A percentile compares a stretch with the other conserved stretches of the same genome.
Conservation (phyloP, 345 rosid genomes). For the Cochlearia excelsa region DNA sequence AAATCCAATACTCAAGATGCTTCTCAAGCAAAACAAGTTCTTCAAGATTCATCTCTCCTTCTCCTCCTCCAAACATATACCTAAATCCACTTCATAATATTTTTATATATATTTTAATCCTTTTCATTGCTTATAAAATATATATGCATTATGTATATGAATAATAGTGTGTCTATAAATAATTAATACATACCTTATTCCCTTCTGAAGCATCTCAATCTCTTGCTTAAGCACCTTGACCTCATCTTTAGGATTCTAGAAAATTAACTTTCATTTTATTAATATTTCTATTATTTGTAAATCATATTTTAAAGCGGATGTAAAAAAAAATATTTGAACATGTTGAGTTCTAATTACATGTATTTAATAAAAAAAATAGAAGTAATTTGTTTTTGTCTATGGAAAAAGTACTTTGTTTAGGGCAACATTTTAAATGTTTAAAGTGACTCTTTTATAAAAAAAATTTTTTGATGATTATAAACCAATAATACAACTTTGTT, state of each 20-base stretch:
- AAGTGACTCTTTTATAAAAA: too few species aligned
- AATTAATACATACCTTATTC: conserved; percentile 49
- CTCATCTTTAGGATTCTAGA: conserved; percentile 64
- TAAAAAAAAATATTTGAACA: neutral
- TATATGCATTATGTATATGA: neutral
- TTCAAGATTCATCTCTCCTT: conserved; percentile 60
- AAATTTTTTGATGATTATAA: too few species aligned
- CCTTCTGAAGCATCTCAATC: conserved; percentile 68
- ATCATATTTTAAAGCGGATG: neutral
- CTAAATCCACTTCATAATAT: conserved; percentile 34
- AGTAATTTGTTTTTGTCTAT: too few species aligned
- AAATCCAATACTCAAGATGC: conserved; percentile 82
- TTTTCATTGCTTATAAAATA: neutral
- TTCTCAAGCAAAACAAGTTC: conserved; percentile 76
- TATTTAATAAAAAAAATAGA: too few species aligned
- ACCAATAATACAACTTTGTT: conserved; percentile 14
- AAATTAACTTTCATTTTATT: conserved; percentile 4
- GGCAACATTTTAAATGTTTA: conserved; percentile 1
- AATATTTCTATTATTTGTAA: conserved; percentile 12
- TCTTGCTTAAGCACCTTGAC: conserved; percentile 63
- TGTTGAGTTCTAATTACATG: neutral
- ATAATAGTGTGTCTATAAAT: neutral
- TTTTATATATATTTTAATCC: neutral
- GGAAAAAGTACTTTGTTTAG: neutral
- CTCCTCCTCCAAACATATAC: conserved; percentile 81